Base-by-base conservation (phyloP, 345 rosid species). In the Passiflora organensis region DNA sequence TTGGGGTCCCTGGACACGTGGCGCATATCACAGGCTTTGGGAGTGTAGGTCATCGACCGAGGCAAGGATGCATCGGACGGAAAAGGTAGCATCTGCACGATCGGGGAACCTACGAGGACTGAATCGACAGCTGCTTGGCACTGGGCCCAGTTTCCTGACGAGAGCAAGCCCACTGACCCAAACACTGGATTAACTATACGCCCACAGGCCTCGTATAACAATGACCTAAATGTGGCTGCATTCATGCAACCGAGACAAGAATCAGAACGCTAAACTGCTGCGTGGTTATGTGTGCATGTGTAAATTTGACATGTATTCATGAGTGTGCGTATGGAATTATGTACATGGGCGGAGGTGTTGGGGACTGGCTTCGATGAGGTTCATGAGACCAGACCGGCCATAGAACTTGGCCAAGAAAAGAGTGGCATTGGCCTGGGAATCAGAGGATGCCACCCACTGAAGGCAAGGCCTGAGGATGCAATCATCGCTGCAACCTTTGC, bases 21-120 rank as follows among this genome's bases (percentile, higher is more conserved):
- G 66, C 89, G 89, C 15, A 82, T 80, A 68, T 82, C 94, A 43
- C 67, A 75, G 43, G 76, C 52, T 47, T 63, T 71, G 61, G 63
- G 78, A 52, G 83, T 66, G 77, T 3, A 28, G 34, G 48, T 63
- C 64, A 63, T 55, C 56, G 56, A 69, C 66, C 10, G n/a, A n/a
- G 64, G 64, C 38, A 69, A 44, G 59, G 55, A 52, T 53, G 52
- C 38, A 54, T 28, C 34, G 34, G 34, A 28, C 34, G n/a, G n/a
- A n/a, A 74, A 52, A 24, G 60, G 64, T 32, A 69, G 66, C 37
- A 71, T 45, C 47, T 55, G 53, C 24, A 46, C 43, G n/a, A 77
- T 70, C 42, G 80, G 66, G 39, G 61, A 48, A 52, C 87, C 87
- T 41, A 36, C 67, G 56, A 82, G 82, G 1, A 86, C 80, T 0